A percentile compares a stretch with the other conserved stretches of the same genome.
Conservation (phyloP, 805 yeast species). For the Candida chauliodis region DNA sequence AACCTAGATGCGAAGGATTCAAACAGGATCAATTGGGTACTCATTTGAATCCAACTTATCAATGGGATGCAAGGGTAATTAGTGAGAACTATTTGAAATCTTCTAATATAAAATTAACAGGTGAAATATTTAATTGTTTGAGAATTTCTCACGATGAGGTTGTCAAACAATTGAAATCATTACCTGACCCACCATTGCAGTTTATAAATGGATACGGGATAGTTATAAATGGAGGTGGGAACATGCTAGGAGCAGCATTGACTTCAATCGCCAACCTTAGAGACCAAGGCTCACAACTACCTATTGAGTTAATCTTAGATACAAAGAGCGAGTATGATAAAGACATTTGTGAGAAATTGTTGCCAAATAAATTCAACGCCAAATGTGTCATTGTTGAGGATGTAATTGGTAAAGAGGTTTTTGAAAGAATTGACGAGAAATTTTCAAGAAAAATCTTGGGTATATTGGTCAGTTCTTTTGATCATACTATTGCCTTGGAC, state of each 20-base stretch:
- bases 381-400: conserved; percentile 25
- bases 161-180: conserved; percentile 21
- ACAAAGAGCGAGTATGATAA: conserved; percentile 19
- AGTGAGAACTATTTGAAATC: conserved; percentile 9
- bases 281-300: conserved; percentile 29
- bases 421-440: conserved; percentile 16
- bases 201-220: conserved; percentile 32
- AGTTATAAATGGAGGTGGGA: conserved; percentile 29
- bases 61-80: conserved; percentile 9
- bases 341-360: conserved; percentile 24
- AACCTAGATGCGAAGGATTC: conserved; percentile 10
- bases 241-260: conserved; percentile 25
- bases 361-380: conserved; percentile 21
- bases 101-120: conserved; percentile 12
- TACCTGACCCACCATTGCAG: conserved; percentile 23
- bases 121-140: conserved; percentile 18
- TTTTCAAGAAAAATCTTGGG: conserved; percentile 31
- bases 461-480: conserved; percentile 30
- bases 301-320: conserved; percentile 32
- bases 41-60: conserved; percentile 9
- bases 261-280: conserved; percentile 27
- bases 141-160: conserved; percentile 24
- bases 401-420: conserved; percentile 20
- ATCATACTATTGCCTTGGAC: conserved; percentile 30
- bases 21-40: conserved; percentile 16